A percentile compares a stretch with the other conserved stretches of the same genome.
phyloP scores from a whole-genome alignment of 2,329 filamentous ascomycete genomes.

The Ascocoryne sarcoides region DNA sequence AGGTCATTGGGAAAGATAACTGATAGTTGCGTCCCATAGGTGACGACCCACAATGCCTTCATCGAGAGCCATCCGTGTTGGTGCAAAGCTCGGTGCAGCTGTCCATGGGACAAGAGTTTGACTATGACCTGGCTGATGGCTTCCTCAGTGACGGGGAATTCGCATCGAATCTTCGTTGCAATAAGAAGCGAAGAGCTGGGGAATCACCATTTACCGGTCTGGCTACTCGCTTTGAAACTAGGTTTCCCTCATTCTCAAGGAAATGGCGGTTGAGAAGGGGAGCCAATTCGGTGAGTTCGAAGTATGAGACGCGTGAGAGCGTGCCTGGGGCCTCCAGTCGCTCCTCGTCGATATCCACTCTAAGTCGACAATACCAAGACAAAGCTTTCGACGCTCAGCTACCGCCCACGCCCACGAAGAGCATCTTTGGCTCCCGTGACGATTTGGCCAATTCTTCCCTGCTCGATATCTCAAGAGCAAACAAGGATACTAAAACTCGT shows the following conservation, averaged over 20 bases:
- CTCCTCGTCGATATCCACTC: conserved; percentile 66
- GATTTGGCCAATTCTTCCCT: conserved; percentile 39
- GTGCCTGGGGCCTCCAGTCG: conserved; percentile 61
- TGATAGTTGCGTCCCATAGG: too few species aligned
- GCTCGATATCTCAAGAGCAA: conserved; percentile 45
- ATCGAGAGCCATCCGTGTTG: conserved; percentile 34
- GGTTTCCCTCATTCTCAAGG: conserved; percentile 44
- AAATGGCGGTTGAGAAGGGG: conserved; percentile 44
- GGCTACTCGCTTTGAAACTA: conserved; percentile 55
- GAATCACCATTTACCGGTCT: conserved; percentile 55
- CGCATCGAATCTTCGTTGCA: conserved; percentile 34
- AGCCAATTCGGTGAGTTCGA: conserved; percentile 22
- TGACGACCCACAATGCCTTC: conserved; percentile 50
- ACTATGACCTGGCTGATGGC: conserved; percentile 54
- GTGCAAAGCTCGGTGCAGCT: conserved; percentile 26
- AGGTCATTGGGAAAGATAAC: too few species aligned
- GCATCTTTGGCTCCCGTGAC: conserved; percentile 48
- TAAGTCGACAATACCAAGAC: conserved; percentile 36
- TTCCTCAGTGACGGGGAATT: conserved; percentile 58
- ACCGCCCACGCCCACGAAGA: conserved; percentile 54
- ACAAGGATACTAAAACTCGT: conserved; percentile 39
- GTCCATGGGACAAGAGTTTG: conserved; percentile 40
- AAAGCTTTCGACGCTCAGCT: conserved; percentile 40
- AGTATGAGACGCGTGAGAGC: conserved; percentile 18
- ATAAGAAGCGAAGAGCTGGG: conserved; percentile 50